These are phyloP conservation scores for Calocybe indica DNA, from an alignment of 768 basidiomycete genomes.

Conservation along the genomic window DNA sequence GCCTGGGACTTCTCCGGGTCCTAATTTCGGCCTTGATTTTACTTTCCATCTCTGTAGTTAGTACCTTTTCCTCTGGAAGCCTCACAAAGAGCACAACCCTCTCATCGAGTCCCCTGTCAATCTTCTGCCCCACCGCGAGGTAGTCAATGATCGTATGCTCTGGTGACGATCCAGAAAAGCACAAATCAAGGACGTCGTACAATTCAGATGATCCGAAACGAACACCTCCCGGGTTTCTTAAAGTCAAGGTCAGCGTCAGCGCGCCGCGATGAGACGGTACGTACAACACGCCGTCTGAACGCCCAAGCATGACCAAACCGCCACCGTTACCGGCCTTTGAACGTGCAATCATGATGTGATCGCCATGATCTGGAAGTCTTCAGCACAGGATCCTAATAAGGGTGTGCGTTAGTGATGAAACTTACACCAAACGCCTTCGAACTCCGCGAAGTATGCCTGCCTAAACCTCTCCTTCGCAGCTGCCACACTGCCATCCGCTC, in stretches of 20 bases:
- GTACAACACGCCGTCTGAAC: constrained; percentile 77
- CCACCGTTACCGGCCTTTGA: constrained; percentile 66
- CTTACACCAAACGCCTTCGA: constrained; percentile 71
- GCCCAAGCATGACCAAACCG: constrained; percentile 76
- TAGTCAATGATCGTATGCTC: constrained; percentile 47
- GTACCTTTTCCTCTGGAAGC: constrained; percentile 39
- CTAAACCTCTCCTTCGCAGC: constrained; percentile 52
- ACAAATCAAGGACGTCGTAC: constrained; percentile 69
- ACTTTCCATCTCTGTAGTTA: constrained; percentile 47
- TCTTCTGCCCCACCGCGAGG: constrained; percentile 66
- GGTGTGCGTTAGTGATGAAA: constrained; percentile 14
- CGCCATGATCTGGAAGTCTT: constrained; percentile 54
- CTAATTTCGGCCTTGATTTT: constrained; percentile 60
- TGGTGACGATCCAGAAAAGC: constrained; percentile 40
- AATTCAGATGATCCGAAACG: constrained; percentile 79
- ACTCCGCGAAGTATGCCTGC: constrained; percentile 68
- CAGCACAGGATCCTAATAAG: constrained; percentile 4
- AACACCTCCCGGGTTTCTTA: constrained; percentile 75
- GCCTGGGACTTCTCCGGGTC: constrained; percentile 58
- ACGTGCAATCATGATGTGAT: constrained; percentile 64
- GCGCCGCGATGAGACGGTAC: constrained; percentile 20
- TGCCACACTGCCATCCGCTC: constrained; percentile 44
- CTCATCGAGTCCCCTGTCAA: constrained; percentile 62
- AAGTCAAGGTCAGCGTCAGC: constrained; percentile 13
- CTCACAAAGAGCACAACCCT: constrained; percentile 74